A percentile compares a stretch with the other conserved stretches of the same genome.
phyloP scores from a whole-genome alignment of 208 protist species.

The Crithidia mellificae region DNA sequence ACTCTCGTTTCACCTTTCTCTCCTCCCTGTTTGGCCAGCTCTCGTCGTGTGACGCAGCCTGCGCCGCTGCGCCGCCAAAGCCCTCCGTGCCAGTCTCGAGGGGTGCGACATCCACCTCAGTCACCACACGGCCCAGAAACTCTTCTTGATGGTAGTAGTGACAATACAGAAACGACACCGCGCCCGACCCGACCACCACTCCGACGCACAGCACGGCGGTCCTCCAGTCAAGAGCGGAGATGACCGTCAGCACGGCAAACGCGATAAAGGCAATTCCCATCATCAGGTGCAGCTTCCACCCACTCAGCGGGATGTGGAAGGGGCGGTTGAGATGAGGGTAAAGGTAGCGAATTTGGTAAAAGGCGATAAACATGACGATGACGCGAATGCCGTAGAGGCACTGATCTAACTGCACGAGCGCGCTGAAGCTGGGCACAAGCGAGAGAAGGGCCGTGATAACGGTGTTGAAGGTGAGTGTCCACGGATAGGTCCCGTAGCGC shows the following conservation, averaged over 20 bases:
- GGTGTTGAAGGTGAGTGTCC: conserved; percentile 70
- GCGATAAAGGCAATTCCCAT: conserved; percentile 49
- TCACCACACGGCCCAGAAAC: conserved; percentile 73
- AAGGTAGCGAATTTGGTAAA: conserved; percentile 59
- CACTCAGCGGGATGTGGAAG: conserved; percentile 57
- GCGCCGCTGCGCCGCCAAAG: background rate
- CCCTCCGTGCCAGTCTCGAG: background rate
- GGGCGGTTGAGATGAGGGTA: conserved; percentile 71
- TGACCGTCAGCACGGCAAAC: conserved; percentile 42
- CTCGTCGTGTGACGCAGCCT: background rate
- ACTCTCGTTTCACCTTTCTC: too few species aligned
- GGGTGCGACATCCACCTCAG: conserved; percentile 20
- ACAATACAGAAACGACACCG: conserved; percentile 53
- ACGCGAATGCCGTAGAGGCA: conserved; percentile 76
- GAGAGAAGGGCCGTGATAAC: conserved; percentile 67
- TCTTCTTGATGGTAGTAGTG: conserved; percentile 45
- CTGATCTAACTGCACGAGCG: conserved; percentile 73
- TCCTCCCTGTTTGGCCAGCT: background rate
- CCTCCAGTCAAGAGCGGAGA: conserved; percentile 48
- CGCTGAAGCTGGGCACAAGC: conserved; percentile 57
- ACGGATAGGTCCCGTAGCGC: conserved; percentile 76
- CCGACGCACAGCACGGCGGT: conserved; percentile 44
- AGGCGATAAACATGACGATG: conserved; percentile 55
- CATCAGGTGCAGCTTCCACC: conserved; percentile 40
- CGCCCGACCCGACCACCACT: conserved; percentile 33